Evolutionary conservation across 1,284 basidiomycete genomes (phyloP).

Genomic region (Ustilago xerochloae): DNA sequence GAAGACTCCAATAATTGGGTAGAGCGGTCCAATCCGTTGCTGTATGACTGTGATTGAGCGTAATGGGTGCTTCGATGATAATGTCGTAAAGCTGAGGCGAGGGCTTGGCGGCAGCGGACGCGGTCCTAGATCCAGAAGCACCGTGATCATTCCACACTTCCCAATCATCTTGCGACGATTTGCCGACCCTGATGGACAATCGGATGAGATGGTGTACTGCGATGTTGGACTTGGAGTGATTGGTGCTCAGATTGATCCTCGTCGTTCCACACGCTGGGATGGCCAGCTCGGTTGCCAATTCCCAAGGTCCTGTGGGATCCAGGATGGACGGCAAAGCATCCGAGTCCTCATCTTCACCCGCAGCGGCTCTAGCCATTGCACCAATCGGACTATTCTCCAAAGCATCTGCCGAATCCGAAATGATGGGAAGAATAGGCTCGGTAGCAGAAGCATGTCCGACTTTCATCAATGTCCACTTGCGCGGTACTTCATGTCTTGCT

Average conservation of each 20-base stretch:
- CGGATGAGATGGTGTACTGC: conserved; percentile 82
- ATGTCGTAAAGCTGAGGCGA: conserved; percentile 77
- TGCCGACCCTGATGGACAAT: conserved; percentile 84
- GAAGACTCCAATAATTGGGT: conserved; percentile 59
- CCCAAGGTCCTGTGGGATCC: conserved; percentile 73
- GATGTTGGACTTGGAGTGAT: conserved; percentile 84
- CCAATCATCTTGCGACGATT: conserved; percentile 49
- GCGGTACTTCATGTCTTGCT: conserved; percentile 80
- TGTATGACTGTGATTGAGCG: conserved; percentile 68
- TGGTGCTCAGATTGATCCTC: conserved; percentile 81
- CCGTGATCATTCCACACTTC: conserved; percentile 9
- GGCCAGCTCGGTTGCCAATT: conserved; percentile 69
- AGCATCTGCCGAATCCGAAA: conserved; percentile 71
- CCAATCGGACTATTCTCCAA: conserved; percentile 70
- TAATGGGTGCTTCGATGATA: conserved; percentile 83
- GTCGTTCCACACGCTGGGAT: conserved; percentile 65
- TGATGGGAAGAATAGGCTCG: conserved; percentile 77
- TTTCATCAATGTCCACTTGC: conserved; percentile 77
- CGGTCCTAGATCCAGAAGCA: background rate
- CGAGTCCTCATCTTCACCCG: conserved; percentile 46
- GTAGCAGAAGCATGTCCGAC: conserved; percentile 73
- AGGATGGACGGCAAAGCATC: conserved; percentile 67
- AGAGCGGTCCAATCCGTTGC: conserved; percentile 61
- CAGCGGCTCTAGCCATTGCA: conserved; percentile 56
- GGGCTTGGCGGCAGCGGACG: conserved; percentile 3